These are phyloP conservation scores for Xylaria intraflava DNA, from an alignment of 495 filamentous ascomycete species.

Conservation along the genomic window DNA sequence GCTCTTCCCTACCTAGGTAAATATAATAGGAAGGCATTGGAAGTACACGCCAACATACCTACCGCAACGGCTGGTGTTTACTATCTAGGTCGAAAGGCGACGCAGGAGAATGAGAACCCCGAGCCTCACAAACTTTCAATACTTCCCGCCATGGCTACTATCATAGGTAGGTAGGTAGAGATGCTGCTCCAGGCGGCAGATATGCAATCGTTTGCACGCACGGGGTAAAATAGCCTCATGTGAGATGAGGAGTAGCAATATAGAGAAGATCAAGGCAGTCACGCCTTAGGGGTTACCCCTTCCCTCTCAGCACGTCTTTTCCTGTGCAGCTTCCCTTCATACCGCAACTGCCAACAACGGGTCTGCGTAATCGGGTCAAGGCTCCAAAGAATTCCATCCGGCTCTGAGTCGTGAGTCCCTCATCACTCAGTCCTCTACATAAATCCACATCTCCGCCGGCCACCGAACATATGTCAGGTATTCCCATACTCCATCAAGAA, in stretches of 20 bases:
- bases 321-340: background rate
- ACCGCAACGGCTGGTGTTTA: too few species aligned
- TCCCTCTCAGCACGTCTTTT: background rate
- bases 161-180: too few species aligned
- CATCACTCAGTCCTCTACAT: background rate
- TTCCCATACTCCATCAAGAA: background rate
- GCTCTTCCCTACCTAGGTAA: too few species aligned
- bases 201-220: too few species aligned
- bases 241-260: background rate
- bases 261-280: background rate
- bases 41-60: too few species aligned
- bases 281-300: background rate
- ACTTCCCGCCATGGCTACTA: too few species aligned
- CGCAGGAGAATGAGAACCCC: background rate
- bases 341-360: background rate
- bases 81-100: background rate
- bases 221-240: background rate
- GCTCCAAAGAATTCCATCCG: background rate
- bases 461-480: too few species aligned
- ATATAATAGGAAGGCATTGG: too few species aligned
- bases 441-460: background rate
- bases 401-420: background rate
- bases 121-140: too few species aligned
- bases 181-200: too few species aligned
- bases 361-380: background rate